A percentile compares a stretch with the other conserved stretches of the same genome.
Evolutionary conservation across 495 filamentous ascomycete genomes (phyloP).

Genomic region (Lichina pygmaea): DNA sequence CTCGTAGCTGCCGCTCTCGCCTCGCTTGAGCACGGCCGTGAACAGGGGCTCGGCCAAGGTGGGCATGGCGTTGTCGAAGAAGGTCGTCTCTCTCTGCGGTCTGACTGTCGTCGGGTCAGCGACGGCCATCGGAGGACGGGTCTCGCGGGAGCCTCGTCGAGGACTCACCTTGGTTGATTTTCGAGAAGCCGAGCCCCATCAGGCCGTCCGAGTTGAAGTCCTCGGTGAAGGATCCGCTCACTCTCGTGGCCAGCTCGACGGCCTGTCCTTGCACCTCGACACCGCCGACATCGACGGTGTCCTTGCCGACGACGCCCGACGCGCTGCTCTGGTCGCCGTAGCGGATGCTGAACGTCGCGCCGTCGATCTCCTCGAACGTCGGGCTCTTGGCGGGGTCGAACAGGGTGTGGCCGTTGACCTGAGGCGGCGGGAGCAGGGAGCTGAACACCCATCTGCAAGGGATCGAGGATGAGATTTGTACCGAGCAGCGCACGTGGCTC

Average conservation of each 20-base stretch:
- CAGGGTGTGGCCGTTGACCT: constrained; percentile 22
- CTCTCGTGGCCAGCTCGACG: constrained; percentile 37
- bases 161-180: constrained; percentile 28
- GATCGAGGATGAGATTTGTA: neutral
- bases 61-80: constrained; percentile 49
- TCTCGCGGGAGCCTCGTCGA: neutral
- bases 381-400: constrained; percentile 35
- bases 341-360: constrained; percentile 31
- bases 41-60: constrained; percentile 41
- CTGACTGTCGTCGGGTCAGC: constrained; percentile 19
- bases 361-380: constrained; percentile 20
- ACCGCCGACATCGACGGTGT: constrained; percentile 49
- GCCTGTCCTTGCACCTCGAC: constrained; percentile 37
- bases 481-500: neutral
- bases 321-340: constrained; percentile 55
- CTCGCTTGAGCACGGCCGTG: constrained; percentile 37
- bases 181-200: constrained; percentile 49
- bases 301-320: constrained; percentile 37
- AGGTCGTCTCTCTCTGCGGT: constrained; percentile 42
- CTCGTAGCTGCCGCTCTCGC: constrained; percentile 39
- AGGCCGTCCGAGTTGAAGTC: constrained; percentile 42
- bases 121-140: neutral
- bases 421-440: constrained; percentile 23
- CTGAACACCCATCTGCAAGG: constrained; percentile 46
- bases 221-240: constrained; percentile 35